phyloP scores from a whole-genome alignment of 2,329 filamentous ascomycete genomes.

The Xylaria arbuscula region DNA sequence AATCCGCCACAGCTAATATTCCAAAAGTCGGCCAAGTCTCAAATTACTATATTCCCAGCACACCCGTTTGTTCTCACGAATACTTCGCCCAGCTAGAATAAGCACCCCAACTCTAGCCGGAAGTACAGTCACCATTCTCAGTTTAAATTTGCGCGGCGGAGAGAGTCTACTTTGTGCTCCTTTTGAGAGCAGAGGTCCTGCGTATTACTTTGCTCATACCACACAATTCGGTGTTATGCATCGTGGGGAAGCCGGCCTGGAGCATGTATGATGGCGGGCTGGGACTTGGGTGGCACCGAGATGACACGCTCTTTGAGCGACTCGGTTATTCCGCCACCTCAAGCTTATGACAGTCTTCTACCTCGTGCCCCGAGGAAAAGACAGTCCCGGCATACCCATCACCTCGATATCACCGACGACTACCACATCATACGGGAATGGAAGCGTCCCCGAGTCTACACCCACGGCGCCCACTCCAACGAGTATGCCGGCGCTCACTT shows the following conservation, averaged over 20 bases:
- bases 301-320: slow-evolving; percentile 52
- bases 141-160: slow-evolving; percentile 14
- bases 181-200: slow-evolving; percentile 18
- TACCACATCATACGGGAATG: slow-evolving; percentile 54
- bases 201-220: slow-evolving; percentile 24
- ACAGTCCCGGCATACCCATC: slow-evolving; percentile 52
- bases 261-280: slow-evolving; percentile 53
- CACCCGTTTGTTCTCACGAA: slow-evolving; percentile 11
- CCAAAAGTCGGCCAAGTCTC: slow-evolving; percentile 9
- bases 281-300: slow-evolving; percentile 50
- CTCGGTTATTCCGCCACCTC: slow-evolving; percentile 44
- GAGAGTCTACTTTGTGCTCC: not conserved
- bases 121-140: not conserved
- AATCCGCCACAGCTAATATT: slow-evolving; percentile 31
- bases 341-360: slow-evolving; percentile 38
- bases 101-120: not conserved
- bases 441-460: slow-evolving; percentile 45
- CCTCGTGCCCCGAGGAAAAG: slow-evolving; percentile 55
- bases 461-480: slow-evolving; percentile 35
- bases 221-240: slow-evolving; percentile 24
- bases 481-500: slow-evolving; percentile 36
- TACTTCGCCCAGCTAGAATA: slow-evolving; percentile 12
- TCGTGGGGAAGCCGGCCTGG: slow-evolving; percentile 35
- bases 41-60: slow-evolving; percentile 9
- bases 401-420: slow-evolving; percentile 47